phyloP scores from a whole-genome alignment of 768 basidiomycete genomes.

The Lentinus brumalis region DNA sequence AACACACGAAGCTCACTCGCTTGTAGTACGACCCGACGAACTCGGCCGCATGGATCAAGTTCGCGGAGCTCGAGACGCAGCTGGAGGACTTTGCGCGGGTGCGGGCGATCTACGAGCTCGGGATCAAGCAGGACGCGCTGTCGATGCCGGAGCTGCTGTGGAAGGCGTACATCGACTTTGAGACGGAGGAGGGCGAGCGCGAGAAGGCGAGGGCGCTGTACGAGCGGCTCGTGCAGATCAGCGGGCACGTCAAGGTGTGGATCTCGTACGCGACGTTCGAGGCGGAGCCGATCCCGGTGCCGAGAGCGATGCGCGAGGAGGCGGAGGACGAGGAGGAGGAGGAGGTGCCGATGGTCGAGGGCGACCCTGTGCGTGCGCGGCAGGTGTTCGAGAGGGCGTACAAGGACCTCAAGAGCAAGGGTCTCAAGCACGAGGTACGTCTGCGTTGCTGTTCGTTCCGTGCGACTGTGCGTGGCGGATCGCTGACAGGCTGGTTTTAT shows the following conservation, averaged over 20 bases:
- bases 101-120: slow-evolving; percentile 93
- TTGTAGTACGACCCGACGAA: slow-evolving; percentile 83
- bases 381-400: slow-evolving; percentile 87
- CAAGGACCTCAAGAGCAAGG: slow-evolving; percentile 79
- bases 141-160: slow-evolving; percentile 95
- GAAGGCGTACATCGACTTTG: slow-evolving; percentile 98
- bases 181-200: slow-evolving; percentile 91
- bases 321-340: slow-evolving; percentile 62
- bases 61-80: slow-evolving; percentile 86
- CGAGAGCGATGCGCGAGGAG: slow-evolving; percentile 66
- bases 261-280: slow-evolving; percentile 95
- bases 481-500: neutral
- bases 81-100: slow-evolving; percentile 87
- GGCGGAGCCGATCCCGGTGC: slow-evolving; percentile 69
- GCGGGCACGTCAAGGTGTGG: slow-evolving; percentile 97
- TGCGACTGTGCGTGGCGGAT: neutral
- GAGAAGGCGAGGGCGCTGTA: slow-evolving; percentile 83
- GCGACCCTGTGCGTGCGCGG: slow-evolving; percentile 69
- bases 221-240: slow-evolving; percentile 81
- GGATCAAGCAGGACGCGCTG: slow-evolving; percentile 76
- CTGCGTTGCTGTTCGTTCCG: neutral
- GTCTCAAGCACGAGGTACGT: slow-evolving; percentile 85
- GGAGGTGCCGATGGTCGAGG: slow-evolving; percentile 62
- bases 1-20: neutral
- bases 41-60: slow-evolving; percentile 94